Evolutionary conservation across 192 early-diverging fungal species (phyloP).

Genomic region (Cetraspora pellucida): DNA sequence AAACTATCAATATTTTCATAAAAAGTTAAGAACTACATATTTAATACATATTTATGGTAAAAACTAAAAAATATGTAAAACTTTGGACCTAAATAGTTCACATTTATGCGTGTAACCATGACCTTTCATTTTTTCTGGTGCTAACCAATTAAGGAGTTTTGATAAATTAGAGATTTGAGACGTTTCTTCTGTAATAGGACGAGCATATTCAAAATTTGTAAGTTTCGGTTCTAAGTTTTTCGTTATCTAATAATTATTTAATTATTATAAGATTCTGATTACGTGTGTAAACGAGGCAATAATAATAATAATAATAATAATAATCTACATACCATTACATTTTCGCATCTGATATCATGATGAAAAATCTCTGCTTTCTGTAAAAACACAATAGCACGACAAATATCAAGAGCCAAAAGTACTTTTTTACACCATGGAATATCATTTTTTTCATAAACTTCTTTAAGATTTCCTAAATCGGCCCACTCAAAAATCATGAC

Average conservation of each 20-base stretch:
- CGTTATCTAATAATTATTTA: conserved; percentile 6
- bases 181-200: background rate
- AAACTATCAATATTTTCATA: background rate
- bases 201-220: conserved; percentile 21
- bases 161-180: background rate
- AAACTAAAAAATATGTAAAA: background rate
- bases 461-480: conserved; percentile 4
- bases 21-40: background rate
- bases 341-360: conserved; percentile 25
- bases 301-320: too few species aligned
- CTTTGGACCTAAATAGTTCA: conserved; percentile 27
- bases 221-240: conserved; percentile 10
- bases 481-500: conserved; percentile 31
- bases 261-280: background rate
- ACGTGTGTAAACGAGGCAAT: background rate
- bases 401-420: conserved; percentile 16
- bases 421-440: conserved; percentile 2
- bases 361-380: background rate
- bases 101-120: conserved; percentile 6
- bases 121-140: conserved; percentile 24
- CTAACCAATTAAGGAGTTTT: conserved; percentile 7
- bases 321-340: conserved; percentile 21
- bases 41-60: background rate
- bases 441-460: background rate
- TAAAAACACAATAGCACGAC: conserved; percentile 25